Evolutionary conservation across 805 yeast species (phyloP).

Genomic region (Phaffomyces antillensis): DNA sequence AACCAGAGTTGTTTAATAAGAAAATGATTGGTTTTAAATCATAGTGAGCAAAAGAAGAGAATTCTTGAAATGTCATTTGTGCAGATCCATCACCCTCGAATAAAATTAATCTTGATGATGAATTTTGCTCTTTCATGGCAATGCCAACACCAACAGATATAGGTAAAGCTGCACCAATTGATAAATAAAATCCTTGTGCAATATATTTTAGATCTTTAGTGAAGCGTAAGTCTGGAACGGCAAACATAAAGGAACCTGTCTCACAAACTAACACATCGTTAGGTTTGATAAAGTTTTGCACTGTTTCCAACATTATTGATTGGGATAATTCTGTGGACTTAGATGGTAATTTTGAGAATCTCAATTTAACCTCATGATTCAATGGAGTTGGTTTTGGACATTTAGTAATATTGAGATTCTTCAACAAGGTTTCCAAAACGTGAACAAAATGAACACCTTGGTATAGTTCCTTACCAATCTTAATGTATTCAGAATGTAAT

Average conservation of each 20-base stretch:
- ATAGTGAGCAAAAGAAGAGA: conserved; percentile 55
- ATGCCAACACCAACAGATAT: conserved; percentile 77
- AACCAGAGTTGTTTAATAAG: conserved; percentile 78
- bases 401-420: conserved; percentile 26
- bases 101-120: conserved; percentile 52
- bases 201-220: conserved; percentile 45
- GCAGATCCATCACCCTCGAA: conserved; percentile 93
- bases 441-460: conserved; percentile 42
- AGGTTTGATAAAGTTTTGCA: conserved; percentile 42
- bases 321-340: conserved; percentile 36
- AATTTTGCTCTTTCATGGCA: conserved; percentile 53
- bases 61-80: conserved; percentile 88
- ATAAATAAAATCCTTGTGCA: conserved; percentile 71
- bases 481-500: conserved; percentile 47
- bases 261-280: conserved; percentile 73
- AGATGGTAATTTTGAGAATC: conserved; percentile 21
- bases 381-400: conserved; percentile 15
- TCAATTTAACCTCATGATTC: conserved; percentile 12
- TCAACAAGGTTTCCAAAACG: conserved; percentile 39
- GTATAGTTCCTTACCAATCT: conserved; percentile 35
- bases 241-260: conserved; percentile 80
- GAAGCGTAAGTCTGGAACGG: conserved; percentile 57
- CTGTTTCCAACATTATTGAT: conserved; percentile 32
- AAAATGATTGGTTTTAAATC: conserved; percentile 61
- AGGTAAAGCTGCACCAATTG: conserved; percentile 87